These are phyloP conservation scores for Neostapfia colusana DNA, from an alignment of 176 grass and related monocot species.

Conservation along the genomic window DNA sequence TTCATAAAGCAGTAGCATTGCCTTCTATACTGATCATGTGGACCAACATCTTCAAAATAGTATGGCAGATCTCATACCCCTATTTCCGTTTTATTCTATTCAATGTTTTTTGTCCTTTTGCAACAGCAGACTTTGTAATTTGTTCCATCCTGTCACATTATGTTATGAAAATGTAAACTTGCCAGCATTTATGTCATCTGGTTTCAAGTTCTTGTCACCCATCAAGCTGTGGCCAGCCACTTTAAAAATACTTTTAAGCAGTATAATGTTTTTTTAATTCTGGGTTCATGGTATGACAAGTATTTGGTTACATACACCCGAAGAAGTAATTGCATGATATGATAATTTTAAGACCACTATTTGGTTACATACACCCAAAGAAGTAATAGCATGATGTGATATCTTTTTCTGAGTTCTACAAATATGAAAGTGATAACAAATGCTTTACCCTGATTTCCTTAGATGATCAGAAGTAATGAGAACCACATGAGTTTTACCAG, in stretches of 20 bases:
- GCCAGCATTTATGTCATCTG: not conserved
- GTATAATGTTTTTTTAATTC: not conserved
- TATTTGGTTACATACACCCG: not conserved
- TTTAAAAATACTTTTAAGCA: not conserved
- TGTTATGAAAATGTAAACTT: not conserved
- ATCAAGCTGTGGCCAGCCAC: not conserved
- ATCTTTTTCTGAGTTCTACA: not conserved
- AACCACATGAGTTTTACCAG: not conserved
- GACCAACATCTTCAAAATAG: conserved; percentile 99
- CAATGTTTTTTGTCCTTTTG: conserved; percentile 20
- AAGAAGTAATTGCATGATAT: not conserved
- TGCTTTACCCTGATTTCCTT: not conserved
- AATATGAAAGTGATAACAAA: conserved; percentile 8
- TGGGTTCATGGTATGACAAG: not conserved
- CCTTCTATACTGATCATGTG: conserved; percentile 57
- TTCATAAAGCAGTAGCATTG: conserved; percentile 28
- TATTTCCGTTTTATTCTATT: not conserved
- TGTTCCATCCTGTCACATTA: not conserved
- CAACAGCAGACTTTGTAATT: not conserved
- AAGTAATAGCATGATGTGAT: not conserved
- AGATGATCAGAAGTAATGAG: not conserved
- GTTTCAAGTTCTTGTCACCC: not conserved
- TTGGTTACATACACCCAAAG: not conserved
- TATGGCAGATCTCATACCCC: conserved; percentile 46
- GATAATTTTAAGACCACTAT: not conserved